Evolutionary conservation across 78 protist species (phyloP).

Genomic region (Dictyostelium brefeldianum): DNA sequence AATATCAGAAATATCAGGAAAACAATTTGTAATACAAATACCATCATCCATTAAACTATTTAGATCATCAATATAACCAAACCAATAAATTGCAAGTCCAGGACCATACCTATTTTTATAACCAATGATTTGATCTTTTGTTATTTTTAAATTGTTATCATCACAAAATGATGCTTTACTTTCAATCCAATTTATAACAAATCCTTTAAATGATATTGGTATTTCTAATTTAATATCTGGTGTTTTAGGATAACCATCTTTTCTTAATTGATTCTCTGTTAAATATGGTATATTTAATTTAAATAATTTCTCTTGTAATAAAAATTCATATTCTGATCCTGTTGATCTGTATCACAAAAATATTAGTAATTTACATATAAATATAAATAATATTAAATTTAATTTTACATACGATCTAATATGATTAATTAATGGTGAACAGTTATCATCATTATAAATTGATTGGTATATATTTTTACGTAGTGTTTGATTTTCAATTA

Average conservation of each 20-base stretch:
- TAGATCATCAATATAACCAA: conserved; percentile 71
- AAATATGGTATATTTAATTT: conserved; percentile 64
- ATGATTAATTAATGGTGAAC: conserved; percentile 74
- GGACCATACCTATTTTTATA: conserved; percentile 81
- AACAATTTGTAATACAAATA: conserved; percentile 19
- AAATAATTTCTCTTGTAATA: conserved; percentile 73
- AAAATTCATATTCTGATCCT: conserved; percentile 74
- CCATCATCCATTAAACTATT: conserved; percentile 54
- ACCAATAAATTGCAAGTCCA: conserved; percentile 79
- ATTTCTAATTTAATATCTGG: conserved; percentile 73
- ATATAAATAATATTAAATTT: neutral
- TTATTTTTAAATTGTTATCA: conserved; percentile 51
- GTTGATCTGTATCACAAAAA: conserved; percentile 32
- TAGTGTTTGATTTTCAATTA: conserved; percentile 43
- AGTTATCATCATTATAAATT: conserved; percentile 63
- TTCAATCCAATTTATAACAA: conserved; percentile 74
- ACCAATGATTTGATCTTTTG: conserved; percentile 75
- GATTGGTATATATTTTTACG: conserved; percentile 45
- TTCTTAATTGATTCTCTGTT: conserved; percentile 59
- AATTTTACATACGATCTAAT: conserved; percentile 62
- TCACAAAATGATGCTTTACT: conserved; percentile 84
- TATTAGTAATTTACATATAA: neutral
- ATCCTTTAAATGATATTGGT: conserved; percentile 51
- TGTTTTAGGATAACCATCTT: conserved; percentile 74
- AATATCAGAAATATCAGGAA: conserved; percentile 41